Percentiles rank a stretch among this genome's conserved stretches.
phyloP scores from a whole-genome alignment of 768 basidiomycete genomes.

The Sporobolomyces phaffii region DNA sequence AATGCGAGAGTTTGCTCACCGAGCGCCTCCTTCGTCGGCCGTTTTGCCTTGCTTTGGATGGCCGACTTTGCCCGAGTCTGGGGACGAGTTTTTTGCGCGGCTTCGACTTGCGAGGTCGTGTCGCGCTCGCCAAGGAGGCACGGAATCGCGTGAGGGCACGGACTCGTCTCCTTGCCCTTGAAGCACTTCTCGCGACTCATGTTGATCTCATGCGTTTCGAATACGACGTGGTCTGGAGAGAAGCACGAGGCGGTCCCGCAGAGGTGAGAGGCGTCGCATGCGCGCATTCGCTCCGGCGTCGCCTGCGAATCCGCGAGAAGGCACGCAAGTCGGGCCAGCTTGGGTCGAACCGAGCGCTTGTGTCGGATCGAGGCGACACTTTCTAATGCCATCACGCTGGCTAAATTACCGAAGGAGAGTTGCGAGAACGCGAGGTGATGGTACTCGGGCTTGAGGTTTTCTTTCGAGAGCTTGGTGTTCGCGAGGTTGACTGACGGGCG shows the following conservation, averaged over 20 bases:
- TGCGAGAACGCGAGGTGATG: neutral
- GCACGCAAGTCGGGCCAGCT: neutral
- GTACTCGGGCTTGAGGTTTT: neutral
- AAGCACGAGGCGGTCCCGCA: neutral
- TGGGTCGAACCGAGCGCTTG: neutral
- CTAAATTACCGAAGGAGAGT: neutral
- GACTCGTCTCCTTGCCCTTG: neutral
- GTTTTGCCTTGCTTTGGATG: too few species aligned
- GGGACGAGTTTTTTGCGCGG: too few species aligned
- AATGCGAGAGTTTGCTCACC: too few species aligned
- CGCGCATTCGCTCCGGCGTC: neutral
- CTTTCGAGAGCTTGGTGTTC: neutral
- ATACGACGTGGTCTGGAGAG: neutral
- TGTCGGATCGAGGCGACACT: neutral
- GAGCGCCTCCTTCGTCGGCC: too few species aligned
- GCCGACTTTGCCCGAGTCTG: too few species aligned
- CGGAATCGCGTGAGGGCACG: too few species aligned
- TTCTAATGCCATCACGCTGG: neutral
- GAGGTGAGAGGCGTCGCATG: neutral
- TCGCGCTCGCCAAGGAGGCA: too few species aligned
- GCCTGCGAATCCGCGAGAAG: neutral
- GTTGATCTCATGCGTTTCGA: neutral
- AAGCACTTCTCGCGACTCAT: neutral
- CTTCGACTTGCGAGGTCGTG: too few species aligned
- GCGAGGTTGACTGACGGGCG: neutral